phyloP scores from a whole-genome alignment of 768 basidiomycete genomes.

The Trametes villosa region DNA sequence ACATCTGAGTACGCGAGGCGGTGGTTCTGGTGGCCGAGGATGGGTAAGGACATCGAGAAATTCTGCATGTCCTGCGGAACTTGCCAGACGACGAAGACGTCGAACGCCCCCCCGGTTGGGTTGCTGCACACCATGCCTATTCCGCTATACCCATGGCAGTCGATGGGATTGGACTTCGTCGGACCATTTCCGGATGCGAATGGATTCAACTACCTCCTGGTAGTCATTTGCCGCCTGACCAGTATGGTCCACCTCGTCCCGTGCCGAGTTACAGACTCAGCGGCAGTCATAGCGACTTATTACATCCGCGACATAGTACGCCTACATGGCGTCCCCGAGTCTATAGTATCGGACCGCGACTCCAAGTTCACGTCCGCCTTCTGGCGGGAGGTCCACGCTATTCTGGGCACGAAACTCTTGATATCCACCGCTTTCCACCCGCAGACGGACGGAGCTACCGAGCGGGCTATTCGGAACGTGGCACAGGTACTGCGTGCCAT shows the following conservation, averaged over 20 bases:
- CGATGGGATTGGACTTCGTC: constrained; percentile 46
- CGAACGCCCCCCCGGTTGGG: constrained; percentile 28
- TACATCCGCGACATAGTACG: constrained; percentile 23
- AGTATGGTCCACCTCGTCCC: constrained; percentile 28
- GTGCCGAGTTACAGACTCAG: constrained; percentile 6
- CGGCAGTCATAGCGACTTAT: constrained; percentile 23
- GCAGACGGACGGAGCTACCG: too few species aligned
- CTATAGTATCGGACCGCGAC: constrained; percentile 36
- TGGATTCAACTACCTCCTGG: constrained; percentile 32
- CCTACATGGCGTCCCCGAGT: constrained; percentile 30
- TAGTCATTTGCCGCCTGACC: constrained; percentile 30
- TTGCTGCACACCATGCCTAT: constrained; percentile 37
- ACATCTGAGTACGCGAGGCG: constrained; percentile 37
- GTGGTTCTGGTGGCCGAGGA: constrained; percentile 42
- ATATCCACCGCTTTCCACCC: constrained; percentile 39
- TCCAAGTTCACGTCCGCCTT: constrained; percentile 42
- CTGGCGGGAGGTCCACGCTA: constrained; percentile 33
- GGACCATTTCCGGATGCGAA: constrained; percentile 38
- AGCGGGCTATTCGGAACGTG: constrained; percentile 19
- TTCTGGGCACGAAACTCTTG: constrained; percentile 27
- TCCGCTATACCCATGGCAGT: constrained; percentile 38
- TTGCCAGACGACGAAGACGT: constrained; percentile 26
- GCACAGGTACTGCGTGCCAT: too few species aligned
- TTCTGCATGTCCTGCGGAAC: constrained; percentile 29
- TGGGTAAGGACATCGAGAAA: constrained; percentile 23